Evolutionary conservation across 179 eudicot genomes (phyloP), one percentile per base, ranked within the genome.

Genomic region (Camellia oleifera): DNA sequence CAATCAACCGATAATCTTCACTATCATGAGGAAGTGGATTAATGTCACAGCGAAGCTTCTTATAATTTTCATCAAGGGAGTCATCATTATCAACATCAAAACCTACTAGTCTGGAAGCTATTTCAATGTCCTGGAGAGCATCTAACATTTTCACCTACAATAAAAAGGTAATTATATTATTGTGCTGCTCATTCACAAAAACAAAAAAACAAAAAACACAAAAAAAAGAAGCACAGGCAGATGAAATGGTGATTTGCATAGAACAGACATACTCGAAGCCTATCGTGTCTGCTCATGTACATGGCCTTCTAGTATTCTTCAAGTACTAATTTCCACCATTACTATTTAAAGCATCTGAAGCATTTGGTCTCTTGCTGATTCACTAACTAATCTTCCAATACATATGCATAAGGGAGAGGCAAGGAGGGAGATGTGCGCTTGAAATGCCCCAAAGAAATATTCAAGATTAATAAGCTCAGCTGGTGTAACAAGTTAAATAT

Each of bases 101-200:
- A 77, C 99, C 99, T 63, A 95, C 99, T 79, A 97, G 81, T 83
- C 92, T 91, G 32, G 99, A 97, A 82, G 99, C 99, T 86, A 97
- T 92, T 86, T 97, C 99, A 82, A 97, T 97, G 78, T 97, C 98
- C 81, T 97, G 99, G 71, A 94, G 99, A 77, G 99, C 99, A 90
- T 97, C 99, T 60, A 97, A 76, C 98, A 97, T 97, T 93, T 94
- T 95, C 79, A 97, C 97, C 99, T 95, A 82, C 64, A 74, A 88
- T 45, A 70, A 48, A 80, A 50, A 73, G 45, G 48, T 45, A 44
- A 23, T 57, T 73, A 40, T 23, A n/a, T 26, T 26, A 26, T 26
- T 26, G 32, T 26, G 32, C 32, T 26, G 32, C 58, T 54, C n/a
- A 45, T 44, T n/a, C 78, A 46, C 44, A 61, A 26, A 26, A 26